Evolutionary conservation across 768 basidiomycete species (phyloP).

Genomic region (Phlebiopsis flavidoalba): DNA sequence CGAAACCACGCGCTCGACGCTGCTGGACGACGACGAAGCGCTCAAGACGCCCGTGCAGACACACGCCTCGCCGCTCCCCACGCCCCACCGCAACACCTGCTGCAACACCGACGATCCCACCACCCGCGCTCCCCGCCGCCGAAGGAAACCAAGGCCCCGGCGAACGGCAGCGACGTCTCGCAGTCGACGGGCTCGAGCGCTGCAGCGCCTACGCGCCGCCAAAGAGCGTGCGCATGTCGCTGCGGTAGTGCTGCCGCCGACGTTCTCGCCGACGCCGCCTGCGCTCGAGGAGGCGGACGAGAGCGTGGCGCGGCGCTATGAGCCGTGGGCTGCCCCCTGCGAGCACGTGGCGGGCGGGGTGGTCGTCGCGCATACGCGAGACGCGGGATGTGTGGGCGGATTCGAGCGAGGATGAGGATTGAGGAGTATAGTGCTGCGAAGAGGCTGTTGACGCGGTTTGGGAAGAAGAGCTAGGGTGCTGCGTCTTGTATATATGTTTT

Average conservation of each 20-base stretch:
- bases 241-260: no score
- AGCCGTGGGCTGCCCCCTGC: constrained; percentile 18
- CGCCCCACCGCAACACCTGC: constrained; percentile 7
- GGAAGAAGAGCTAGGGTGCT: background rate
- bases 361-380: constrained; percentile 16
- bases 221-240: constrained; percentile 79
- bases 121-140: background rate
- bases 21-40: constrained; percentile 26
- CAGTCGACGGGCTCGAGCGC: constrained; percentile 16
- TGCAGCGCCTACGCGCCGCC: constrained; percentile 26
- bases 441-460: constrained; percentile 35
- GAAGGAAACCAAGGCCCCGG: constrained; percentile 8
- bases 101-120: background rate
- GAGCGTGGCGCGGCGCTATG: constrained; percentile 9
- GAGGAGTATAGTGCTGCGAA: constrained; percentile 59
- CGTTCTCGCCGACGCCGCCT: constrained; percentile 69
- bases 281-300: constrained; percentile 45
- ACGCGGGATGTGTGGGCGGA: constrained; percentile 49
- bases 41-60: constrained; percentile 13
- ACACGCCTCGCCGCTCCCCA: constrained; percentile 11
- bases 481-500: background rate
- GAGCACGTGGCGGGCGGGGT: constrained; percentile 13
- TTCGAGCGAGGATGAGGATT: constrained; percentile 68
- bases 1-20: constrained; percentile 57
- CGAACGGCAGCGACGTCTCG: constrained; percentile 26